phyloP scores from a whole-genome alignment of 2,329 filamentous ascomycete species.

The Fusarium stilboides region DNA sequence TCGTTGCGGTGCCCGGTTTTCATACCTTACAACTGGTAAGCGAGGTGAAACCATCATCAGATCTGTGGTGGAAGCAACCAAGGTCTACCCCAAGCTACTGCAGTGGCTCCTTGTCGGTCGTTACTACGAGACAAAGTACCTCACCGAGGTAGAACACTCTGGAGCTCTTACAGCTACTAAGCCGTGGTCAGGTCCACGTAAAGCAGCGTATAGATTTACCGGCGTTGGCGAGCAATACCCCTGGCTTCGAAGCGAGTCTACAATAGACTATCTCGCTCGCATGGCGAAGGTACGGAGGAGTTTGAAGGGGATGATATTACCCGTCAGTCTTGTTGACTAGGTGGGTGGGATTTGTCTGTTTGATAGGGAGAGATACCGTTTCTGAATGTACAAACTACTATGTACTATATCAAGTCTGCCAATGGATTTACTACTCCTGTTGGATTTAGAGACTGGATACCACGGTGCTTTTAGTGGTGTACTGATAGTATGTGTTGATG shows the following conservation, averaged over 20 bases:
- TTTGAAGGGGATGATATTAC: conserved; percentile 23
- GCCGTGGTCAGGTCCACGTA: conserved; percentile 40
- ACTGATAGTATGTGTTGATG: not conserved
- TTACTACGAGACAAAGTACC: conserved; percentile 24
- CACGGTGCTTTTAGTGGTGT: not conserved
- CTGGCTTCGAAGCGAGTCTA: conserved; percentile 7
- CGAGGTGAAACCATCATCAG: conserved; percentile 22
- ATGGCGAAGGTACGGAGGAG: conserved; percentile 2
- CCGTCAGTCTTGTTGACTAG: conserved; percentile 29
- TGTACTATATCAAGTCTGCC: not conserved
- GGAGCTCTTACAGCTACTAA: not conserved
- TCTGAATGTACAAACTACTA: not conserved
- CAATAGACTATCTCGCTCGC: conserved; percentile 16
- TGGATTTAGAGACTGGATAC: not conserved
- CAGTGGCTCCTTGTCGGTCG: conserved; percentile 42
- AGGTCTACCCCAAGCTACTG: conserved; percentile 30
- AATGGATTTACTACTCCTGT: not conserved
- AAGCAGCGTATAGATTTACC: conserved; percentile 21
- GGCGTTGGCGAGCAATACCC: conserved; percentile 3
- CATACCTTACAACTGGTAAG: conserved; percentile 26
- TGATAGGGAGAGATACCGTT: no score
- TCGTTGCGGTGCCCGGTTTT: conserved; percentile 32
- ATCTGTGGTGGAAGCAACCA: conserved; percentile 33
- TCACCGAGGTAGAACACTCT: conserved; percentile 12
- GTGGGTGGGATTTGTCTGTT: not conserved